phyloP scores from a whole-genome alignment of 768 basidiomycete species.

The Pisolithus microcarpus region DNA sequence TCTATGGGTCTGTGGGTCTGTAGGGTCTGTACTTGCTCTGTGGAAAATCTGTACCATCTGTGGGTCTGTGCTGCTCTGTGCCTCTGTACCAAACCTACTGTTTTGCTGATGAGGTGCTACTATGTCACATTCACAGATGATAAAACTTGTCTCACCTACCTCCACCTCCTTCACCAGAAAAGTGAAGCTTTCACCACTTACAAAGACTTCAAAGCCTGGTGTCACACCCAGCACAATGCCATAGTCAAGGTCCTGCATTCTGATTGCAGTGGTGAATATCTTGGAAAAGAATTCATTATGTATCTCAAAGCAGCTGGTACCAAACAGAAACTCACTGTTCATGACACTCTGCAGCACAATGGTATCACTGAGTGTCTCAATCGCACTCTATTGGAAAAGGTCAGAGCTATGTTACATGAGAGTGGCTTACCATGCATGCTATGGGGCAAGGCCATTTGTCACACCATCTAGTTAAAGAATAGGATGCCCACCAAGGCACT shows the following conservation, averaged over 20 bases:
- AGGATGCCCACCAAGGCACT: too few species aligned
- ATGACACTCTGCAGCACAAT: constrained; percentile 22
- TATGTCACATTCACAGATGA: too few species aligned
- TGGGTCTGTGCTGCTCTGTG: too few species aligned
- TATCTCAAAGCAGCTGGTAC: too few species aligned
- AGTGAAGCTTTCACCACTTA: constrained; percentile 6
- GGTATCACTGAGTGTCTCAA: constrained; percentile 24
- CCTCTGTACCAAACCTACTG: too few species aligned
- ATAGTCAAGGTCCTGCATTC: neutral
- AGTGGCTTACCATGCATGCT: constrained; percentile 11
- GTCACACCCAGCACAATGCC: neutral
- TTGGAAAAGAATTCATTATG: neutral
- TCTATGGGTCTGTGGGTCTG: too few species aligned
- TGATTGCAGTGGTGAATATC: constrained; percentile 12
- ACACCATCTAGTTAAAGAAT: too few species aligned
- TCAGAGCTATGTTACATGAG: constrained; percentile 18
- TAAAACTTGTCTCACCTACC: too few species aligned
- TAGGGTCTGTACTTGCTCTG: too few species aligned
- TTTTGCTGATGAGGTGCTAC: too few species aligned
- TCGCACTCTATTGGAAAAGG: constrained; percentile 18
- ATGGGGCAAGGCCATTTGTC: constrained; percentile 9
- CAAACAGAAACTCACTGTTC: too few species aligned
- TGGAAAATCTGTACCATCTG: too few species aligned
- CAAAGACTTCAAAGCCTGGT: constrained; percentile 4
- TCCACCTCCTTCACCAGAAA: constrained; percentile 3